These are phyloP conservation scores for Torulaspora pretoriensis DNA, from an alignment of 1,139 yeast genomes.

Conservation along the genomic window DNA sequence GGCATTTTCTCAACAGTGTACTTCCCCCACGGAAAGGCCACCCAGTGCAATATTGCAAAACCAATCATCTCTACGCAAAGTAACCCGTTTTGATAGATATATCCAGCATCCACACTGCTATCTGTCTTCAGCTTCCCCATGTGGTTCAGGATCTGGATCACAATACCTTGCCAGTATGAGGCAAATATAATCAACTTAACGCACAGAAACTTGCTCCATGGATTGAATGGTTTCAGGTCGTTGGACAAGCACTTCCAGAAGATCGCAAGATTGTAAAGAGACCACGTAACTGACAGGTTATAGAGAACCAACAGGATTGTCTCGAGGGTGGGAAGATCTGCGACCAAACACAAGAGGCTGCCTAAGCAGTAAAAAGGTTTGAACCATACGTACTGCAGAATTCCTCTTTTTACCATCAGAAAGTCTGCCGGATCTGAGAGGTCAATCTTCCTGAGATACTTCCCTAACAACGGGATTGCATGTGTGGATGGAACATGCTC, in stretches of 20 bases:
- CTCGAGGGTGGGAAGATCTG: constrained; percentile 37
- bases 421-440: constrained; percentile 83
- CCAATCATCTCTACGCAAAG: constrained; percentile 80
- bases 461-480: constrained; percentile 53
- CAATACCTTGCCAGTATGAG: constrained; percentile 91
- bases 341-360: constrained; percentile 48
- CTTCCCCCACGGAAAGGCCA: constrained; percentile 74
- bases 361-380: constrained; percentile 72
- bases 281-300: constrained; percentile 73
- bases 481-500: constrained; percentile 73
- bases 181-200: constrained; percentile 92
- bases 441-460: constrained; percentile 57
- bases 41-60: constrained; percentile 84
- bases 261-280: constrained; percentile 79
- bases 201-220: constrained; percentile 89
- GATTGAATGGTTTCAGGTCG: constrained; percentile 76
- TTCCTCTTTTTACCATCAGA: constrained; percentile 73
- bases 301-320: constrained; percentile 54
- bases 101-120: constrained; percentile 40
- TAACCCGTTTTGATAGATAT: constrained; percentile 70
- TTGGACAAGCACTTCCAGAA: constrained; percentile 85
- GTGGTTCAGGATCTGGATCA: constrained; percentile 57
- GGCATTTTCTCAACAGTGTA: constrained; percentile 61
- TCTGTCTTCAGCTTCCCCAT: constrained; percentile 47
- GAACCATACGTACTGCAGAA: constrained; percentile 91